Percentiles rank a stretch among this genome's conserved stretches.
Conservation (phyloP, 2,329 filamentous ascomycete genomes). For the Cadophora malorum region DNA sequence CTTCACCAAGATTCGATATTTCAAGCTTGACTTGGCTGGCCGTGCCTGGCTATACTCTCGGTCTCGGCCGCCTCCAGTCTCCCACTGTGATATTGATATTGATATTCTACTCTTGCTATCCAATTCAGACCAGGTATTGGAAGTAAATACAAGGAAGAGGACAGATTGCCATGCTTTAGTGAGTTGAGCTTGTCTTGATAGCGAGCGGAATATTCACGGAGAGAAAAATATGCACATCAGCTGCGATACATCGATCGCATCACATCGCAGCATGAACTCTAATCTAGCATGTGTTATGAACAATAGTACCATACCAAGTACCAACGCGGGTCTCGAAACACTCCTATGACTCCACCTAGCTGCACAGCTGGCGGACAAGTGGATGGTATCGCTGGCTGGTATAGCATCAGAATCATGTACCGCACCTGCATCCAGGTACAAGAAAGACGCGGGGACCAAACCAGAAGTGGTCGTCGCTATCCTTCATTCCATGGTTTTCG, state of each 20-base stretch:
- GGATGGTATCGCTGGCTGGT: not conserved
- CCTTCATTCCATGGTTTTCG: not conserved
- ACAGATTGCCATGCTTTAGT: not conserved
- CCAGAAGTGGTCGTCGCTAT: not conserved
- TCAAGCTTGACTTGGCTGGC: not conserved
- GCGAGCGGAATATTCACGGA: not conserved
- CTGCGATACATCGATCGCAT: not conserved
- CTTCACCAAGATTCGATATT: constrained; percentile 2
- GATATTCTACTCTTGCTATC: not conserved
- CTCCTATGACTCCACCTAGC: not conserved
- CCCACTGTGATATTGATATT: not conserved
- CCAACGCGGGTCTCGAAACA: not conserved
- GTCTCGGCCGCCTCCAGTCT: not conserved
- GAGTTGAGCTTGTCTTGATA: not conserved
- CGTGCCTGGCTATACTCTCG: not conserved
- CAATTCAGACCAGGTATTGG: not conserved
- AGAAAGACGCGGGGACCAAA: not conserved
- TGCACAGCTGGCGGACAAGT: not conserved
- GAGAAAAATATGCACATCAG: constrained; percentile 13
- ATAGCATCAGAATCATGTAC: not conserved
- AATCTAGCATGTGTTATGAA: constrained; percentile 4
- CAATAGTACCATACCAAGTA: not conserved
- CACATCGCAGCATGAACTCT: constrained; percentile 8
- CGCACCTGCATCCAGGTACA: not conserved
- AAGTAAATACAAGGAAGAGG: not conserved